These are phyloP conservation scores for Corylus heterophylla DNA, from an alignment of 306 rosid genomes.

Conservation along the genomic window DNA sequence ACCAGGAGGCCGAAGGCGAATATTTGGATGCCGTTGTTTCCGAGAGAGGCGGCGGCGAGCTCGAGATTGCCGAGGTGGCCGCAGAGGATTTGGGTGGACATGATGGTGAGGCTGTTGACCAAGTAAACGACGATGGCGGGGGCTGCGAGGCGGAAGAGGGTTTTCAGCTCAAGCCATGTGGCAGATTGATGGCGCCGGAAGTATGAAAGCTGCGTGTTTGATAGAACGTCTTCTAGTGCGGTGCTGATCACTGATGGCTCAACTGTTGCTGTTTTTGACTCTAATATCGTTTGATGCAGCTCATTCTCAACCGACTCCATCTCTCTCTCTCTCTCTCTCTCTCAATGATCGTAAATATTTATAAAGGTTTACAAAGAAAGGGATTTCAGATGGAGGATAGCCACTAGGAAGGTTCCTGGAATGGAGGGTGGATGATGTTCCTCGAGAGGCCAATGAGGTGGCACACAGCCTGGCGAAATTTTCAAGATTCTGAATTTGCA, in stretches of 20 bases:
- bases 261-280: constrained; percentile 1
- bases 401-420: too few species aligned
- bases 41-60: constrained; percentile 56
- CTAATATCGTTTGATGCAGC: constrained; percentile 17
- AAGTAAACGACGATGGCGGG: constrained; percentile 57
- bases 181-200: constrained; percentile 29
- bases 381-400: too few species aligned
- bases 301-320: constrained; percentile 13
- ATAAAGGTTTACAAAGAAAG: too few species aligned
- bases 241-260: constrained; percentile 12
- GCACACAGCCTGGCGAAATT: too few species aligned
- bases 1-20: constrained; percentile 63
- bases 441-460: too few species aligned
- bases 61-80: constrained; percentile 66
- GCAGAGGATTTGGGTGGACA: constrained; percentile 53
- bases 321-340: neutral
- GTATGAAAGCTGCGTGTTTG: constrained; percentile 29
- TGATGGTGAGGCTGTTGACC: constrained; percentile 46
- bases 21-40: constrained; percentile 59
- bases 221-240: constrained; percentile 33
- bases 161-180: constrained; percentile 35
- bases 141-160: constrained; percentile 44
- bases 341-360: too few species aligned
- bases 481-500: too few species aligned
- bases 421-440: too few species aligned